Base-by-base conservation (phyloP, 2,329 filamentous ascomycete genomes). In the Xylaria sp. region DNA sequence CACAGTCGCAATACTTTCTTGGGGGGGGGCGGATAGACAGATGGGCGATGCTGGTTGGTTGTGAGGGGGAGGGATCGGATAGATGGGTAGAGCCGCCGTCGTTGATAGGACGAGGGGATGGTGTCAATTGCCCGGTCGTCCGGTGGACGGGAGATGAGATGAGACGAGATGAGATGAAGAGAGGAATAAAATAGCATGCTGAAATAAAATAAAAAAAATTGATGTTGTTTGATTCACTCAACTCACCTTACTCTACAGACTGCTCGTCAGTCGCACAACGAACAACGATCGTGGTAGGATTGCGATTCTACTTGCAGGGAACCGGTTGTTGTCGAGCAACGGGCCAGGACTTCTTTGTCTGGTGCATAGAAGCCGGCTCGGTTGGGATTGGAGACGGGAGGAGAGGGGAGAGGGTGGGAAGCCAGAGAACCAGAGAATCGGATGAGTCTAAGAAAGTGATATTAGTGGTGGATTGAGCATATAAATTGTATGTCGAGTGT, bases 241-340 rank as follows among this genome's bases (percentile, higher is more conserved):
- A 30, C 23, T 30, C 23, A 30, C 23, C 37, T 16, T 39, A 55
- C 57, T 49, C 49, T 58, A 54, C 39, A 54, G 49, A 55, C 49
- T 37, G 51, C 50, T 55, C 53, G 58, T 46, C 39, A 39, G 53
- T 55, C 54, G 55, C 50, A 59, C 57, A 30, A 35, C 19, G 23
- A 47, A 59, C 57, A 30, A 35, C 19, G 23, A 47, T 11, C 18
- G 60, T 59, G 52, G 64, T 62, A 59, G 65, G 61, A 67, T 66
- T 56, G 58, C 59, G 62, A 65, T 60, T 59, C 59, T 30, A 30
- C 23, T 30, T 30, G 23, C 63, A 65, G 60, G 59, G 50, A 51
- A 53, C 53, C 52, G 57, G 63, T 58, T 65, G 63, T 63, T 59
- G 58, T 67, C 63, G 54, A 64, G 66, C 60, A 66, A 63, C 62